Evolutionary conservation across 345 rosid genomes (phyloP).

Genomic region (Geranium rotundifolium): DNA sequence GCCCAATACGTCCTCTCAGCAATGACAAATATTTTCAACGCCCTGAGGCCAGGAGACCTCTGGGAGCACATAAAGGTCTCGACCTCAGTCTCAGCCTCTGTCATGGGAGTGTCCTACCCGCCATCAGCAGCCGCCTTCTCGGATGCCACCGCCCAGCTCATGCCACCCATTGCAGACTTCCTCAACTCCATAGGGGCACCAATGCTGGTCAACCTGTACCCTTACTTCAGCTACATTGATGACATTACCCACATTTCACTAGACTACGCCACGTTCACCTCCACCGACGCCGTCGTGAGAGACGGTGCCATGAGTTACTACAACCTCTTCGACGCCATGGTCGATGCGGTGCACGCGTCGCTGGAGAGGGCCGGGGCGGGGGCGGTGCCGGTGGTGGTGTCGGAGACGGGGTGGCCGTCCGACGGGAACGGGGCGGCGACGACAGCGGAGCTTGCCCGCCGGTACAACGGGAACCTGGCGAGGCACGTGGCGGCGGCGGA

Average conservation of each 20-base stretch:
- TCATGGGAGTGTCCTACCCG: constrained; percentile 2
- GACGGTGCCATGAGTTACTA: constrained; percentile 9
- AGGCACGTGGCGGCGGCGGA: background rate
- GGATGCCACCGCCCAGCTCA: background rate
- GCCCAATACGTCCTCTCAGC: background rate
- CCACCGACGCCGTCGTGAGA: background rate
- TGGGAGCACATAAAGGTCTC: background rate
- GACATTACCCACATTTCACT: background rate
- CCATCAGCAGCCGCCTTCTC: constrained; percentile 10
- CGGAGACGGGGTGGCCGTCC: constrained; percentile 18
- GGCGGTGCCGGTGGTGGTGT: constrained; percentile 5
- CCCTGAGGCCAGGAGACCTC: background rate
- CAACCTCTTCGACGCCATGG: constrained; percentile 11
- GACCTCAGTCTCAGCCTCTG: background rate
- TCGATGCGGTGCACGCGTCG: constrained; percentile 9
- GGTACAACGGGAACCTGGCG: constrained; percentile 7
- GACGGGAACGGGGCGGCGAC: constrained; percentile 6
- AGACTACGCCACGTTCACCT: constrained; percentile 5
- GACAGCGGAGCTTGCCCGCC: background rate
- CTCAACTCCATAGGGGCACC: constrained; percentile 4
- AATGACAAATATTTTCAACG: constrained; percentile 5
- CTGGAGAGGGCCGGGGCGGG: constrained; percentile 10
- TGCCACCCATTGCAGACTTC: constrained; percentile 4
- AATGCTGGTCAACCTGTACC: constrained; percentile 10
- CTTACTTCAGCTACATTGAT: constrained; percentile 8